Conservation (phyloP, 805 yeast genomes). For the Candida ipomoeae region DNA sequence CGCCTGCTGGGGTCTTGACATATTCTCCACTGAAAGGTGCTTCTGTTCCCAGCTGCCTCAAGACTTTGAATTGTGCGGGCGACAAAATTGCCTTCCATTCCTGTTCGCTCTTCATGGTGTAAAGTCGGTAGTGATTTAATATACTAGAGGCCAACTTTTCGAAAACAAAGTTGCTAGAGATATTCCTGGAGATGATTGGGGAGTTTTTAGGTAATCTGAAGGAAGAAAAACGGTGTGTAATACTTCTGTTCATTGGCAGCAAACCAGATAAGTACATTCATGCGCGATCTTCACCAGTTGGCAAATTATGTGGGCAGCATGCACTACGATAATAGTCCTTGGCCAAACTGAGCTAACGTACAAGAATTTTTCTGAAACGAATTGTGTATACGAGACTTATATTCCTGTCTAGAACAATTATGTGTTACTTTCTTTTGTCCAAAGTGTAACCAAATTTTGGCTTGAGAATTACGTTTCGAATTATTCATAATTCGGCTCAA, state of each 20-base stretch:
- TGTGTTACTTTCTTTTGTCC: neutral
- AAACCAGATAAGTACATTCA: neutral
- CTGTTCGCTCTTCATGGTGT: conserved; percentile 30
- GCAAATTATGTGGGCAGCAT: neutral
- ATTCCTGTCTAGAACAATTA: neutral
- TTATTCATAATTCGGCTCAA: neutral
- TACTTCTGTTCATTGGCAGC: conserved; percentile 3
- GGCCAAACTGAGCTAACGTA: too few species aligned
- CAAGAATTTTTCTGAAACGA: too few species aligned
- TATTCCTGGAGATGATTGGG: neutral
- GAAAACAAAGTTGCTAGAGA: neutral
- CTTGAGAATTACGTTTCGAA: neutral
- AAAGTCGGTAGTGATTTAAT: conserved; percentile 1
- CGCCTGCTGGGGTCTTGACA: conserved; percentile 44
- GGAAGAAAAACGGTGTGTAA: neutral
- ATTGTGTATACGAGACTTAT: too few species aligned
- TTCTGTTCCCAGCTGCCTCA: conserved; percentile 74
- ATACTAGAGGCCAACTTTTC: neutral
- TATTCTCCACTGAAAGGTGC: conserved; percentile 64
- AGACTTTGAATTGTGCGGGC: conserved; percentile 73
- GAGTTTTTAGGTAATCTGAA: neutral
- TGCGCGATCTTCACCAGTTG: neutral
- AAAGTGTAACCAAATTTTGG: neutral
- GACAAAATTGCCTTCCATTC: conserved; percentile 80
- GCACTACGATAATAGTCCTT: conserved; percentile 2